A percentile compares a stretch with the other conserved stretches of the same genome.
Evolutionary conservation across 179 eudicot genomes (phyloP).

Genomic region (Nepenthes alata): DNA sequence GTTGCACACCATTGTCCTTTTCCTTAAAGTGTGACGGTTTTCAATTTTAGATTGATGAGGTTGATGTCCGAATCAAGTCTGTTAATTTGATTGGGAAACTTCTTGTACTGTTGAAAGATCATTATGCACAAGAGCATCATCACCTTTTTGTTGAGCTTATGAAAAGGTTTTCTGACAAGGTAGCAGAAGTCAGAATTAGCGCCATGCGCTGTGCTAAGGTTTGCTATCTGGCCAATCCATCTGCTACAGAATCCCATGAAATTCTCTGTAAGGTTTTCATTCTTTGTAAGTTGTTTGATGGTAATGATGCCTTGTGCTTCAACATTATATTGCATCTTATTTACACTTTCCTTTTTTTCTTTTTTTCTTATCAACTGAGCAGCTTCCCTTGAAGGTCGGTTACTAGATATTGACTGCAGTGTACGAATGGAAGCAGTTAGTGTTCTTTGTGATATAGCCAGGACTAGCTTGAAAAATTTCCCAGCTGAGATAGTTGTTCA

Average conservation of each 20-base stretch:
- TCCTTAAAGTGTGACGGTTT: conserved; percentile 8
- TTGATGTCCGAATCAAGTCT: conserved; percentile 84
- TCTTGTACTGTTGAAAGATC: conserved; percentile 37
- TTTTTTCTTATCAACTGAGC: conserved; percentile 11
- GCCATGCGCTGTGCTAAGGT: conserved; percentile 54
- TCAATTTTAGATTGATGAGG: conserved; percentile 66
- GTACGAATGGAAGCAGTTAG: conserved; percentile 73
- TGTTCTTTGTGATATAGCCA: conserved; percentile 70
- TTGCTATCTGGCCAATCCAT: conserved; percentile 46
- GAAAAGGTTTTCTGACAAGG: conserved; percentile 80
- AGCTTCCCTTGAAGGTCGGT: conserved; percentile 73
- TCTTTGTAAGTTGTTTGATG: neutral
- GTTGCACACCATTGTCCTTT: neutral
- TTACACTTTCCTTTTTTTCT: neutral
- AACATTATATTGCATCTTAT: neutral
- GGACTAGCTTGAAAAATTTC: conserved; percentile 30
- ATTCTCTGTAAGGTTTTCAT: conserved; percentile 44
- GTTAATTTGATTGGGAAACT: conserved; percentile 60
- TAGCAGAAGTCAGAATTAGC: conserved; percentile 77
- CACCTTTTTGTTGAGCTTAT: conserved; percentile 56
- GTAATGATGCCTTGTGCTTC: neutral
- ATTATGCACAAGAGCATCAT: conserved; percentile 38
- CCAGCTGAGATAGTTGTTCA: conserved; percentile 40
- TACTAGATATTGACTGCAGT: conserved; percentile 76
- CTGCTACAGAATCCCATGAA: conserved; percentile 37